These are phyloP conservation scores for Macrotyloma uniflorum DNA, from an alignment of 306 rosid species.

Conservation along the genomic window DNA sequence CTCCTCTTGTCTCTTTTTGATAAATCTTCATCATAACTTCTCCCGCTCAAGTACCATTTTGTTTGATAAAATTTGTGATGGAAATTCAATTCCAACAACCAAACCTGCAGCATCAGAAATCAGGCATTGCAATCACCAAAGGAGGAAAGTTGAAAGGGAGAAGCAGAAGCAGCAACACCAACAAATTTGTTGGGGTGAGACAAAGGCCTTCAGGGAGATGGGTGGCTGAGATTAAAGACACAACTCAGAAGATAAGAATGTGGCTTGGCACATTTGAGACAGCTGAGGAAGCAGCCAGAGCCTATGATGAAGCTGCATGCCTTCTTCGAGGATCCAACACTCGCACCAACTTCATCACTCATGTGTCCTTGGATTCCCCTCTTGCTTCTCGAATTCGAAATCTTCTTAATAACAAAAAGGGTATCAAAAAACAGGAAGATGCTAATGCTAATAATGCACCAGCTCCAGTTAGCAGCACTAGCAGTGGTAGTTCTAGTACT, in stretches of 20 bases:
- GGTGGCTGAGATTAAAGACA: slow-evolving; percentile 98
- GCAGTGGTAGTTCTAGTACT: neutral
- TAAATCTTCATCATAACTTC: neutral
- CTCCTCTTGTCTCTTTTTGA: neutral
- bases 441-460: slow-evolving; percentile 17
- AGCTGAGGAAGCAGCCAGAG: slow-evolving; percentile 94
- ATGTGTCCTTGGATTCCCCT: slow-evolving; percentile 81
- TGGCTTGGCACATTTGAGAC: slow-evolving; percentile 99
- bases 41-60: slow-evolving; percentile 14
- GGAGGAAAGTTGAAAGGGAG: slow-evolving; percentile 61
- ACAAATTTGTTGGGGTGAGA: slow-evolving; percentile 90
- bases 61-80: slow-evolving; percentile 45
- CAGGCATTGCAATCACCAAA: slow-evolving; percentile 37
- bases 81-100: slow-evolving; percentile 75
- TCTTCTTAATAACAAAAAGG: slow-evolving; percentile 66
- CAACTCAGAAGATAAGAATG: slow-evolving; percentile 89
- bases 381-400: slow-evolving; percentile 77
- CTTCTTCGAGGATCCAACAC: slow-evolving; percentile 92
- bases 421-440: slow-evolving; percentile 18
- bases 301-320: slow-evolving; percentile 96
- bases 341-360: slow-evolving; percentile 83
- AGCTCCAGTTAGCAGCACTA: slow-evolving; percentile 1
- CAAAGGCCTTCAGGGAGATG: slow-evolving; percentile 99
- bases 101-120: slow-evolving; percentile 36
- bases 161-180: slow-evolving; percentile 48